Evolutionary conservation across 345 rosid species (phyloP).

Genomic region (Abelmoschus esculentus): DNA sequence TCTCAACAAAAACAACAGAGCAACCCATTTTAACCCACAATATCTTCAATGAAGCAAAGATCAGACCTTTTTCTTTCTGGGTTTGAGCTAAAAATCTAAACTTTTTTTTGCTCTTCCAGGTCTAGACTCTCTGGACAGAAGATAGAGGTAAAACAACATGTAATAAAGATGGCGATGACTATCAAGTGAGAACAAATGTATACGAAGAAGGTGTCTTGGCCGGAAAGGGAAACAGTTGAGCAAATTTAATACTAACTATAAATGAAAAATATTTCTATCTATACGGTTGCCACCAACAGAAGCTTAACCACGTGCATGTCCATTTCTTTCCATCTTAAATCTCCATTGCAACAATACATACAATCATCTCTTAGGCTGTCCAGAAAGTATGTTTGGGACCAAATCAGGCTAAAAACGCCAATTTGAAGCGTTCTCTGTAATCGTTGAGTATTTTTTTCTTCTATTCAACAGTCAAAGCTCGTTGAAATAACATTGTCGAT

Average conservation of each 20-base stretch:
- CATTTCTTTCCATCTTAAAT: conserved; percentile 18
- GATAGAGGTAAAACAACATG: too few species aligned
- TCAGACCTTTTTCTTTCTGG: conserved; percentile 24
- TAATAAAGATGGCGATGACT: conserved; percentile 23
- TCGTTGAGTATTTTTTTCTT: too few species aligned
- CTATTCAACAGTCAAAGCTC: too few species aligned
- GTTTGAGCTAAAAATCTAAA: conserved; percentile 22
- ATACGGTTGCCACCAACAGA: conserved; percentile 21
- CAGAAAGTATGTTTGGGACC: too few species aligned
- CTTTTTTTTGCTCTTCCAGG: conserved; percentile 7
- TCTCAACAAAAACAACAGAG: conserved; percentile 8
- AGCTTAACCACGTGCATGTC: conserved; percentile 52
- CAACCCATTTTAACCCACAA: background rate
- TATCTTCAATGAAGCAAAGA: conserved; percentile 18
- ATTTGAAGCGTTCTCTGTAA: too few species aligned
- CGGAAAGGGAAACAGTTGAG: conserved; percentile 50
- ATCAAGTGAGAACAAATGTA: conserved; percentile 7
- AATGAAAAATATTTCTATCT: background rate
- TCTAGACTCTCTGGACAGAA: too few species aligned
- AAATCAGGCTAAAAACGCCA: too few species aligned
- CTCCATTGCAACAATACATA: background rate
- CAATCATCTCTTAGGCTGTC: too few species aligned
- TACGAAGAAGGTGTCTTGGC: conserved; percentile 25
- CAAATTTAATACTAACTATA: conserved; percentile 24
- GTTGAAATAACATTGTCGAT: too few species aligned